phyloP scores from a whole-genome alignment of 257 asterid species.

The Petunia secreta region DNA sequence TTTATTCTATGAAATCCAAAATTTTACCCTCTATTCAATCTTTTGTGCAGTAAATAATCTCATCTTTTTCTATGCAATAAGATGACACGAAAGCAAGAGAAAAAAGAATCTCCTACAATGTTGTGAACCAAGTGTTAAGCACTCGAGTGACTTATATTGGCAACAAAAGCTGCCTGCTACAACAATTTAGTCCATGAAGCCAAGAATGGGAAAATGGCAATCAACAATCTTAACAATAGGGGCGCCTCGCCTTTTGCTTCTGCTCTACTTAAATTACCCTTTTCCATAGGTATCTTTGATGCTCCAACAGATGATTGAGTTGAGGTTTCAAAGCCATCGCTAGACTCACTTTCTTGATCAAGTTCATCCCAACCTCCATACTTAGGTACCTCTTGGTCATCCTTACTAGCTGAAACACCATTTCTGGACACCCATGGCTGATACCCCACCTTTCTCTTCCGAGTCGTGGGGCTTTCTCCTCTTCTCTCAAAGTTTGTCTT shows the following conservation, averaged over 20 bases:
- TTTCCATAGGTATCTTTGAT: constrained; percentile 34
- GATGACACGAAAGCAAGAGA: background rate
- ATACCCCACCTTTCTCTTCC: constrained; percentile 44
- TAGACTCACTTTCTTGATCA: constrained; percentile 40
- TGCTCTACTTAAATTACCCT: constrained; percentile 33
- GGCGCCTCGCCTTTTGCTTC: constrained; percentile 44
- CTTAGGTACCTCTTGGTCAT: constrained; percentile 28
- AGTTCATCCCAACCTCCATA: constrained; percentile 91
- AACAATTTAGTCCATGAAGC: constrained; percentile 62
- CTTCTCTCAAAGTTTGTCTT: constrained; percentile 34
- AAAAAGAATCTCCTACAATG: background rate
- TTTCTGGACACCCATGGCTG: constrained; percentile 50
- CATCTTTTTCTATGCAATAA: background rate
- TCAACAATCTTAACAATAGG: constrained; percentile 61
- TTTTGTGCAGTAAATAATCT: background rate
- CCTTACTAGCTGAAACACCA: constrained; percentile 31
- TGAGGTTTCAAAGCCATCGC: constrained; percentile 34
- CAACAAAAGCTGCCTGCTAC: constrained; percentile 24
- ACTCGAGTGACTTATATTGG: background rate
- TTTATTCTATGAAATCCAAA: background rate
- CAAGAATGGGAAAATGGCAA: constrained; percentile 69
- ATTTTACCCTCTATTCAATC: background rate
- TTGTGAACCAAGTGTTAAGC: background rate
- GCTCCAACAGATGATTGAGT: constrained; percentile 32
- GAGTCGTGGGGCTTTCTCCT: constrained; percentile 27